These are phyloP conservation scores for Cladobotryum mycophilum DNA, from an alignment of 2,329 filamentous ascomycete genomes.

Conservation along the genomic window DNA sequence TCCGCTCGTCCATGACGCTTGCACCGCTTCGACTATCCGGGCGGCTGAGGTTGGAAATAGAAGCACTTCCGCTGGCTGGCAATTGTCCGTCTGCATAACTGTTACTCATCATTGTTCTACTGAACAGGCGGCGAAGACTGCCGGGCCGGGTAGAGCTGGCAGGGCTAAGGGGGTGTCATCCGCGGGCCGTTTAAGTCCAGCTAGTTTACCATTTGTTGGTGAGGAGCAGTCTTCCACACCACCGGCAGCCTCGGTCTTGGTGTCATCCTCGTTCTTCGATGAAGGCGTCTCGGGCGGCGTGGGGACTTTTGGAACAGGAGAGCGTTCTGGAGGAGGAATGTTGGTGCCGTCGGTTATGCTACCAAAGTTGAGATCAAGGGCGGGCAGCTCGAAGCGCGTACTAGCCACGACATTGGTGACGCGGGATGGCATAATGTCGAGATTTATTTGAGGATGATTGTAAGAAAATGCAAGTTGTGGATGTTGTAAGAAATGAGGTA, in stretches of 20 bases:
- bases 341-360: constrained; percentile 55
- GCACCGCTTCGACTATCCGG: constrained; percentile 46
- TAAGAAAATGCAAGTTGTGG: not conserved
- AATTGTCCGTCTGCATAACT: constrained; percentile 45
- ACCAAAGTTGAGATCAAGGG: constrained; percentile 52
- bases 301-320: constrained; percentile 44
- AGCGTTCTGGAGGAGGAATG: constrained; percentile 53
- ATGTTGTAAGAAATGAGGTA: not conserved
- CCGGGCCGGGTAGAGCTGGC: constrained; percentile 45
- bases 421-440: constrained; percentile 25
- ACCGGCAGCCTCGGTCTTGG: constrained; percentile 10
- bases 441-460: not conserved
- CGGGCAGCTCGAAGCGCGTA: constrained; percentile 50
- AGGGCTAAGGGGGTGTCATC: constrained; percentile 47
- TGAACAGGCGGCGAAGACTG: constrained; percentile 53
- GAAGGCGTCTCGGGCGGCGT: constrained; percentile 35
- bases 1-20: constrained; percentile 46
- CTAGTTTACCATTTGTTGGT: constrained; percentile 36
- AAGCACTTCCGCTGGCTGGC: constrained; percentile 31
- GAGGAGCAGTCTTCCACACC: constrained; percentile 9
- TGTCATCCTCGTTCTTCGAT: constrained; percentile 19
- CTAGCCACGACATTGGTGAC: constrained; percentile 22
- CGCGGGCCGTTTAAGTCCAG: constrained; percentile 43
- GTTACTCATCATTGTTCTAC: constrained; percentile 48
- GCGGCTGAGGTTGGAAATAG: constrained; percentile 29